Percentiles rank a stretch among this genome's conserved stretches.
Evolutionary conservation across 2,329 filamentous ascomycete genomes (phyloP).

Genomic region (Fusarium sp.): DNA sequence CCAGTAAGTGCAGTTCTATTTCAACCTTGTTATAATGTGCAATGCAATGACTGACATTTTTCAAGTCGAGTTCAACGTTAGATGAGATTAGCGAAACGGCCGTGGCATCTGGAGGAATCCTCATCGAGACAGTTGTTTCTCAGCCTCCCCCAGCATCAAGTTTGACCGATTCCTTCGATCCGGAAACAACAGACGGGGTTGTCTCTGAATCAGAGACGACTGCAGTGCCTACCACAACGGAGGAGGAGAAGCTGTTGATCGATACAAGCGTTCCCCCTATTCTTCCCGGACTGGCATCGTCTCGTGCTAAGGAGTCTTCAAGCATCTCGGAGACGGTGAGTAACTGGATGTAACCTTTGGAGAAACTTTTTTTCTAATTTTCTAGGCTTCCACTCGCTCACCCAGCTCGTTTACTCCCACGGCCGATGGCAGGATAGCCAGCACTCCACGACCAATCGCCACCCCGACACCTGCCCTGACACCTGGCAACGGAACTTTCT

Average conservation of each 20-base stretch:
- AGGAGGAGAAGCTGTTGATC: not conserved
- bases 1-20: not conserved
- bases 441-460: not conserved
- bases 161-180: not conserved
- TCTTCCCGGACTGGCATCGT: not conserved
- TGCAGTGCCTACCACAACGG: not conserved
- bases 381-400: not conserved
- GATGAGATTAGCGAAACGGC: not conserved
- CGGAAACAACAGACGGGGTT: not conserved
- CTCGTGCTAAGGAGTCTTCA: not conserved
- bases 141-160: not conserved
- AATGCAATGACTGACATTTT: not conserved
- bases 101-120: not conserved
- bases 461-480: not conserved
- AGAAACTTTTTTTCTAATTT: not conserved
- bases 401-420: not conserved
- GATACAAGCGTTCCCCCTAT: not conserved
- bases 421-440: not conserved
- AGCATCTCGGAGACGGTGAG: not conserved
- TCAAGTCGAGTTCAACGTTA: not conserved
- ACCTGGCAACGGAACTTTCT: not conserved
- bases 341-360: rapidly evolving
- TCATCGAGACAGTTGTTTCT: not conserved
- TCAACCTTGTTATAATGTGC: not conserved
- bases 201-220: not conserved